These are phyloP conservation scores for Aspergillus carbonarius DNA, from an alignment of 2,329 filamentous ascomycete genomes.

Conservation along the genomic window DNA sequence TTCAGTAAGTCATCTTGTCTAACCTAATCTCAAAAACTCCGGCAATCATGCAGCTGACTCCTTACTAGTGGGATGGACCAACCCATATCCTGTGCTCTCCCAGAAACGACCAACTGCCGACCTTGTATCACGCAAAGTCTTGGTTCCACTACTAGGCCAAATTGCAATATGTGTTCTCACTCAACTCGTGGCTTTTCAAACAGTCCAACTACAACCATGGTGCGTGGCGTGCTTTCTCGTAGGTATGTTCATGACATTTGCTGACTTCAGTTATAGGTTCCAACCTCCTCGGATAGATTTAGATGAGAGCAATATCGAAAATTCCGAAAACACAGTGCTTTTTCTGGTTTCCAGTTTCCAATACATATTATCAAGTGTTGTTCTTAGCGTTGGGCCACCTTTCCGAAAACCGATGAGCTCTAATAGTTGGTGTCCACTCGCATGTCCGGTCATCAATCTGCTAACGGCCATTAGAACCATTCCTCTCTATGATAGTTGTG, in stretches of 20 bases:
- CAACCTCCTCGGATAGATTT: constrained; percentile 74
- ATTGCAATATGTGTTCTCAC: constrained; percentile 77
- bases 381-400: constrained; percentile 86
- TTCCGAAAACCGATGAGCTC: constrained; percentile 77
- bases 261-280: constrained; percentile 55
- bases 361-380: constrained; percentile 86
- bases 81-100: constrained; percentile 72
- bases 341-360: constrained; percentile 93
- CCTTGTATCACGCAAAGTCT: constrained; percentile 86
- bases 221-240: constrained; percentile 36
- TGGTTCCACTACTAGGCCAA: constrained; percentile 85
- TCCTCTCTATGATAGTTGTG: constrained; percentile 71
- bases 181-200: constrained; percentile 71
- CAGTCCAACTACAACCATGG: constrained; percentile 78
- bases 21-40: neutral
- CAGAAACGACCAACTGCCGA: constrained; percentile 88
- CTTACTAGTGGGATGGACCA: constrained; percentile 81
- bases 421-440: constrained; percentile 63
- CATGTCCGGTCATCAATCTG: neutral
- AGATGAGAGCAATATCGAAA: constrained; percentile 80
- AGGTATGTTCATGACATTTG: neutral
- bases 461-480: constrained; percentile 62
- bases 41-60: neutral
- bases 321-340: constrained; percentile 88
- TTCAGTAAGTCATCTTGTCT: constrained; percentile 63